phyloP scores from a whole-genome alignment of 148 eudicot genomes.

The Heliosperma pusillum region DNA sequence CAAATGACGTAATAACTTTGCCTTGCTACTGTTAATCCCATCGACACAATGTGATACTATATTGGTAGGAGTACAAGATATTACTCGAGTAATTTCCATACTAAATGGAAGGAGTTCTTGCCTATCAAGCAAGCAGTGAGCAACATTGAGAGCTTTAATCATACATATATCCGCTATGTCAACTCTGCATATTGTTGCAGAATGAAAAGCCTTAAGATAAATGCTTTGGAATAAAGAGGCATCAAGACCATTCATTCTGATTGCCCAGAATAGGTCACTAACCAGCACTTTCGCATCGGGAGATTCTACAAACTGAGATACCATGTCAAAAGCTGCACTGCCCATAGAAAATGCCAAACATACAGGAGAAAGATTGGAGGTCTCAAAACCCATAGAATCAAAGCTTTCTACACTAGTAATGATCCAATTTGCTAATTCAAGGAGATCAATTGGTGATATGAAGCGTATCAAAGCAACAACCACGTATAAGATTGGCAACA shows the following conservation, averaged over 20 bases:
- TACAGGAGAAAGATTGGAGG: conserved; percentile 43
- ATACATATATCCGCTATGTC: conserved; percentile 63
- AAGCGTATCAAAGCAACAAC: conserved; percentile 51
- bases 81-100: conserved; percentile 53
- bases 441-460: conserved; percentile 69
- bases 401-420: conserved; percentile 39
- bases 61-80: conserved; percentile 47
- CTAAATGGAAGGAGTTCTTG: conserved; percentile 36
- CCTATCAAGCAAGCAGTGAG: conserved; percentile 28
- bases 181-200: conserved; percentile 40
- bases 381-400: conserved; percentile 18
- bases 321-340: conserved; percentile 53
- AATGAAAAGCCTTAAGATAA: conserved; percentile 44
- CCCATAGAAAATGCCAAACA: conserved; percentile 56
- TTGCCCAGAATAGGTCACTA: conserved; percentile 32
- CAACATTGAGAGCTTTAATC: conserved; percentile 63
- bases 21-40: conserved; percentile 41
- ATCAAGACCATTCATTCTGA: conserved; percentile 33
- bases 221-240: conserved; percentile 48
- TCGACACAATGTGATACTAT: conserved; percentile 54
- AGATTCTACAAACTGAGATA: conserved; percentile 38
- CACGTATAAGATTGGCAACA: conserved; percentile 52
- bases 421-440: conserved; percentile 69
- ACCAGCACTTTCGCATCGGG: conserved; percentile 19
- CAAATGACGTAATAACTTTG: conserved; percentile 53